phyloP scores from a whole-genome alignment of 2,329 filamentous ascomycete genomes.

The Neofusicoccum cordaticola region DNA sequence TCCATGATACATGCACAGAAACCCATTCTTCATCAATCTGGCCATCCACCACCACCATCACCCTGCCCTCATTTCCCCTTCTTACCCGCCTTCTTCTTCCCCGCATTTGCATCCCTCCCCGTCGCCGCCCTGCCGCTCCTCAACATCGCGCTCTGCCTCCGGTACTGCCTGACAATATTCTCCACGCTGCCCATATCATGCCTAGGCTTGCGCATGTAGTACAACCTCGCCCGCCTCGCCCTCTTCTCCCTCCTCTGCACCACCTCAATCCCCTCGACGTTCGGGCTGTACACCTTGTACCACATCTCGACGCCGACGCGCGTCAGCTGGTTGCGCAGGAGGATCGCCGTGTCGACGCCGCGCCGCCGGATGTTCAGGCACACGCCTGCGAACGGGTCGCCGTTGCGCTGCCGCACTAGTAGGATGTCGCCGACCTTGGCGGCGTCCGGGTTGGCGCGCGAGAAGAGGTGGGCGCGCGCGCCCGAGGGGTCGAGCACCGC shows the following conservation, averaged over 20 bases:
- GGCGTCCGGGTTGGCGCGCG: constrained; percentile 70
- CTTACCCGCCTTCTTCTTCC: constrained; percentile 28
- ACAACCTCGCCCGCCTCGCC: constrained; percentile 81
- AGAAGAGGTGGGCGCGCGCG: constrained; percentile 77
- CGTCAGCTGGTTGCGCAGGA: constrained; percentile 82
- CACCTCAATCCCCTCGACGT: constrained; percentile 87
- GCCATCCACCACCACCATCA: not conserved
- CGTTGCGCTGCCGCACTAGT: constrained; percentile 78
- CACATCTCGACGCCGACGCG: constrained; percentile 93
- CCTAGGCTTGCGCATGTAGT: constrained; percentile 70
- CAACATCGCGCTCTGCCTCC: constrained; percentile 35
- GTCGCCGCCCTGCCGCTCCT: constrained; percentile 20
- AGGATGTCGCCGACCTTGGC: constrained; percentile 86
- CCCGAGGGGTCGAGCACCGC: constrained; percentile 78
- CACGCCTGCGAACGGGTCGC: constrained; percentile 87
- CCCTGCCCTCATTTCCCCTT: not conserved
- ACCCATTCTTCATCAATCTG: not conserved
- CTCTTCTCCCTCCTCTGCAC: constrained; percentile 83
- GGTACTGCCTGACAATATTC: constrained; percentile 36
- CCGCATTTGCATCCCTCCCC: constrained; percentile 24
- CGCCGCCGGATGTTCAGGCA: constrained; percentile 81
- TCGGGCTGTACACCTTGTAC: constrained; percentile 91
- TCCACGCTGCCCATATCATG: constrained; percentile 39
- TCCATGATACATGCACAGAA: constrained; percentile 2
- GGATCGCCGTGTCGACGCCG: constrained; percentile 82